Conservation (phyloP, 768 basidiomycete species). For the Russula compacta region DNA sequence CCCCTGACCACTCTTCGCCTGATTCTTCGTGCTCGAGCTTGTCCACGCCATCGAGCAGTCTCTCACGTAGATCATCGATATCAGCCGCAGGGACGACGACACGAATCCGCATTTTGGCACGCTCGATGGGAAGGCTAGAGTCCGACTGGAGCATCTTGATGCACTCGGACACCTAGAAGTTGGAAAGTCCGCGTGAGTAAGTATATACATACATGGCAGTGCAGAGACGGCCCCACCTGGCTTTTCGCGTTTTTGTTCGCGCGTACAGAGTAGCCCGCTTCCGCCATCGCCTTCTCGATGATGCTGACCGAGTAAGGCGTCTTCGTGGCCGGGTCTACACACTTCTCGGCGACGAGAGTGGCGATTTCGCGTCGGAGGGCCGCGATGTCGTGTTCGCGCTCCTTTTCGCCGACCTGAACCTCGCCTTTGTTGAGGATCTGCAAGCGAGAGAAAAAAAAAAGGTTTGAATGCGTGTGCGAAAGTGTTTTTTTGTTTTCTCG, state of each 20-base stretch:
- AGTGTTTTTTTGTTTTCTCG: too few species aligned
- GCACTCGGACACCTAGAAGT: conserved; percentile 70
- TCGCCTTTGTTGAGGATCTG: conserved; percentile 96
- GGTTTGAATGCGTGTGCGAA: not conserved
- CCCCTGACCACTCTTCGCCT: conserved; percentile 78
- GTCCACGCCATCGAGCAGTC: conserved; percentile 64
- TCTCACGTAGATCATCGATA: conserved; percentile 57
- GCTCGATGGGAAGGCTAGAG: conserved; percentile 84
- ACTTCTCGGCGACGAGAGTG: conserved; percentile 90
- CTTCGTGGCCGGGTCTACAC: conserved; percentile 86
- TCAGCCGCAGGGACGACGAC: conserved; percentile 63
- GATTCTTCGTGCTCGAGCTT: conserved; percentile 79
- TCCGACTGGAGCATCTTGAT: conserved; percentile 75
- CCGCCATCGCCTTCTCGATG: conserved; percentile 96
- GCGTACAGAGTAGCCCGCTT: conserved; percentile 88
- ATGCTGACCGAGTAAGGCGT: conserved; percentile 88
- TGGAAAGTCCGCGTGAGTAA: not conserved
- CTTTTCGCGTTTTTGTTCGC: conserved; percentile 87
- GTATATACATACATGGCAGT: not conserved
- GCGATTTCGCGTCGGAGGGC: conserved; percentile 84
- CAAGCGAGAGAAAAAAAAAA: not conserved
- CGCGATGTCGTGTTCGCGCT: conserved; percentile 78
- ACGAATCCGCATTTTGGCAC: conserved; percentile 87
- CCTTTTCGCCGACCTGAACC: conserved; percentile 94
- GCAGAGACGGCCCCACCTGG: conserved; percentile 47